Base-by-base conservation (phyloP, 805 yeast species). In the Candida silvicultrix region DNA sequence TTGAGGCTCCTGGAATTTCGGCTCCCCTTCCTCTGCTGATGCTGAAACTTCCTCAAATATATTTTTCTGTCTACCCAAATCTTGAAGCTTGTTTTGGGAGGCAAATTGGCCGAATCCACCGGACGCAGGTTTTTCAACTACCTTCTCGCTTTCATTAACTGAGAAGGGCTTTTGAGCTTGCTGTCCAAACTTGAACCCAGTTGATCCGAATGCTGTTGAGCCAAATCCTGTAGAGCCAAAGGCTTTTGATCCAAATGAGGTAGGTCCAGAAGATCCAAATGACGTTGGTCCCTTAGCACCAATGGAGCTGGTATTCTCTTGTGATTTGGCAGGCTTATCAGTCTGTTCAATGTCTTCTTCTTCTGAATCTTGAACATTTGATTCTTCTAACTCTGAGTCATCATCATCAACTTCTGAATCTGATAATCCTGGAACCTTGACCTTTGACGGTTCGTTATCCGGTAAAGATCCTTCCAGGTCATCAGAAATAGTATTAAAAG, bases 31-130 rank as follows among this genome's bases (percentile, higher is more conserved):
- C n/a, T 15, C n/a, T 6, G 14, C 32, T 19, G 35, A 23, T 35
- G 34, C 15, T 18, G 23, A 11, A 23, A 23, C 28, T 14, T 22
- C 23, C 23, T 20, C 54, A 39, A 53, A 53, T 14, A 53, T 47
- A 32, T 48, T 46, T 43, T 48, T 51, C 1, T 41, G 29, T 18
- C 11, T 28, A 28, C 22, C 23, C 16, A 39, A 31, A 14, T 37
- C 39, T n/a, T 11, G 4, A 3, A 37, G 10, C 21, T 37, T 37
- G 18, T 37, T 37, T 7, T 37, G 10, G 4, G 23, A 21, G 14
- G 39, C 39, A 37, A 40, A 40, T 28, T 32, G 29, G 7, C 37
- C 43, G 31, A 40, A 40, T 11, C 31, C 31, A 10, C 28, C 36
- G 22, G 40, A 38, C 8, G 28, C 39, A 29, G 45, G 16, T 19